These are phyloP conservation scores for Digitaria exilis DNA, from an alignment of 202 grass and related monocot species.

Conservation along the genomic window DNA sequence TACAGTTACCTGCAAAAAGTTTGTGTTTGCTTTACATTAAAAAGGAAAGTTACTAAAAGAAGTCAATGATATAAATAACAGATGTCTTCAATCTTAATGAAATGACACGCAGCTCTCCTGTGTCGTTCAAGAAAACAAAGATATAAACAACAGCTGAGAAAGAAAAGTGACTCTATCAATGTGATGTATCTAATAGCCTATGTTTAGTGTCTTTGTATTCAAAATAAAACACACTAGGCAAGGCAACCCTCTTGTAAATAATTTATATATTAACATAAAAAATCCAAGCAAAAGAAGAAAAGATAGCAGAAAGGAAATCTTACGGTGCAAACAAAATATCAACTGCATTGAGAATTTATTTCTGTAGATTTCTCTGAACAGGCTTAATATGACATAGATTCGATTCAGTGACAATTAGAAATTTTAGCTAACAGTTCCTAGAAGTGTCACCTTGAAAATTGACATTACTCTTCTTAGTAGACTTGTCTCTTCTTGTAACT, in stretches of 20 bases:
- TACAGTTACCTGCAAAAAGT: conserved; percentile 18
- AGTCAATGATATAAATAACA: conserved; percentile 28
- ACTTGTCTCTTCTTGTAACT: conserved; percentile 32
- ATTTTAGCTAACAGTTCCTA: background rate
- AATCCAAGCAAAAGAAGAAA: conserved; percentile 17
- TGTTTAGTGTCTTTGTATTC: background rate
- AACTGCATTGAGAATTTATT: background rate
- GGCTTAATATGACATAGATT: background rate
- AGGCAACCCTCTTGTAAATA: conserved; percentile 2
- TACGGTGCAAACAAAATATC: conserved; percentile 7
- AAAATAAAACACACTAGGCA: conserved; percentile 17
- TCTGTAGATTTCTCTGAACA: conserved; percentile 8
- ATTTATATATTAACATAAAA: conserved; percentile 10
- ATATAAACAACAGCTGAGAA: conserved; percentile 30
- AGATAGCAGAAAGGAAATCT: background rate
- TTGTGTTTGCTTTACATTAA: background rate
- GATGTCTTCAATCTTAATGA: conserved; percentile 18
- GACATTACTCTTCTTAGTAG: conserved; percentile 44
- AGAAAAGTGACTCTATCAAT: background rate
- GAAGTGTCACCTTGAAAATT: conserved; percentile 32
- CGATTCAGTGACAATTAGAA: conserved; percentile 10
- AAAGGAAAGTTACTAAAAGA: background rate
- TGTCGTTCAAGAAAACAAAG: background rate
- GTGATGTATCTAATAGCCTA: conserved; percentile 4
- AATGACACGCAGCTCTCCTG: too few relatives aligned